Percentiles rank a stretch among this genome's conserved stretches.
Evolutionary conservation across 2,329 filamentous ascomycete species (phyloP).

Genomic region (Stagonosporopsis rhizophila): DNA sequence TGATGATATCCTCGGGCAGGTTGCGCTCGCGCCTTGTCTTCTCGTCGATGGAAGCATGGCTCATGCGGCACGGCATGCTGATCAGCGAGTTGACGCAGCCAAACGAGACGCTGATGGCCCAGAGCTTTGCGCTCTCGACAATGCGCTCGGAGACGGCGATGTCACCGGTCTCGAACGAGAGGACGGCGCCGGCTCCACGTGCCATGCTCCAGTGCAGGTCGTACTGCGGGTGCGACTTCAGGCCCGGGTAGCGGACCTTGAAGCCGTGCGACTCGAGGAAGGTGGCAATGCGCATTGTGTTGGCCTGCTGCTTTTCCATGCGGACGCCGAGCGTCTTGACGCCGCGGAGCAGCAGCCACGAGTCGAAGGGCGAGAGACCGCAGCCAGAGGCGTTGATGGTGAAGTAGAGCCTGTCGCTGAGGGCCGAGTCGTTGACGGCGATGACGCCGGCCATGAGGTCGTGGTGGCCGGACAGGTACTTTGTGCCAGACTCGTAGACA

Average conservation of each 20-base stretch:
- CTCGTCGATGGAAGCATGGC: slow-evolving; percentile 95
- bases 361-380: slow-evolving; percentile 92
- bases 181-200: slow-evolving; percentile 88
- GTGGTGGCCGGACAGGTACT: slow-evolving; percentile 97
- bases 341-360: slow-evolving; percentile 91
- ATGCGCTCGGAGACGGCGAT: slow-evolving; percentile 84
- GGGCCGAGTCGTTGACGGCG: slow-evolving; percentile 79
- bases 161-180: slow-evolving; percentile 96
- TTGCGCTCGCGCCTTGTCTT: slow-evolving; percentile 76
- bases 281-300: slow-evolving; percentile 87
- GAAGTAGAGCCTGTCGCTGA: slow-evolving; percentile 93
- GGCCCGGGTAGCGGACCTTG: slow-evolving; percentile 90
- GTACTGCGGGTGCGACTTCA: slow-evolving; percentile 95
- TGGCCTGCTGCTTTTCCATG: slow-evolving; percentile 98
- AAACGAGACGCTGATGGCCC: slow-evolving; percentile 96
- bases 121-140: slow-evolving; percentile 89
- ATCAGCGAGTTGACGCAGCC: slow-evolving; percentile 98
- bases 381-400: slow-evolving; percentile 97
- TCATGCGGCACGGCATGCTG: slow-evolving; percentile 99
- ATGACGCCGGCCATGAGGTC: slow-evolving; percentile 99
- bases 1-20: slow-evolving; percentile 96
- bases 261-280: slow-evolving; percentile 93
- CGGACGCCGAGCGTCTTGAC: slow-evolving; percentile 96
- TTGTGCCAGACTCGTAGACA: slow-evolving; percentile 96
- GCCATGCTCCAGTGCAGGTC: slow-evolving; percentile 96